Evolutionary conservation across 345 rosid species (phyloP).

Genomic region (Schrenkiella parvula): DNA sequence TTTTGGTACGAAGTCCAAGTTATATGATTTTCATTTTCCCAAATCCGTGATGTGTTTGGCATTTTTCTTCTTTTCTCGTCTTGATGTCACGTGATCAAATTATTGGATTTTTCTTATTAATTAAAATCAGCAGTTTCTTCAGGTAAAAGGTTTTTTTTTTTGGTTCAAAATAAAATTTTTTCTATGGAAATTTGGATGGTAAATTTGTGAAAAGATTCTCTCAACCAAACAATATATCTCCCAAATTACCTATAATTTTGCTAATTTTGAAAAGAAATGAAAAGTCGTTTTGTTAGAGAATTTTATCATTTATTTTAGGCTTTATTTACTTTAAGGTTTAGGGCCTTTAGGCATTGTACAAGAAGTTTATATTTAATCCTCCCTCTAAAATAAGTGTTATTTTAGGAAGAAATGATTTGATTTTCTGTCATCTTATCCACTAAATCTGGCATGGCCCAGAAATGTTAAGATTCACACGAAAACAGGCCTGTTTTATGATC

Average conservation of each 20-base stretch:
- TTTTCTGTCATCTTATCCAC: constrained; percentile 9
- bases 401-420: not conserved
- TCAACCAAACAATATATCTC: not conserved
- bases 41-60: constrained; percentile 12
- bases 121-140: no score
- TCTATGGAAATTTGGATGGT: not conserved
- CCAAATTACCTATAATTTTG: not conserved
- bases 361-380: not conserved
- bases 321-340: no score
- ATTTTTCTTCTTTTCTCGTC: constrained; percentile 6
- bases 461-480: not conserved
- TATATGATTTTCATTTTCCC: constrained; percentile 19
- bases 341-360: not conserved
- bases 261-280: not conserved
- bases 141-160: not conserved
- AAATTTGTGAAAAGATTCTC: not conserved
- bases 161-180: no score
- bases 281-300: not conserved
- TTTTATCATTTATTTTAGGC: no score
- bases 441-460: constrained; percentile 15
- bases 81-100: constrained; percentile 19
- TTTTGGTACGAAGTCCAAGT: constrained; percentile 39
- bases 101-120: not conserved
- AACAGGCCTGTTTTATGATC: not conserved
- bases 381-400: not conserved